These are phyloP conservation scores for Hypoxylon trugodes DNA, from an alignment of 495 filamentous ascomycete genomes.

Conservation along the genomic window DNA sequence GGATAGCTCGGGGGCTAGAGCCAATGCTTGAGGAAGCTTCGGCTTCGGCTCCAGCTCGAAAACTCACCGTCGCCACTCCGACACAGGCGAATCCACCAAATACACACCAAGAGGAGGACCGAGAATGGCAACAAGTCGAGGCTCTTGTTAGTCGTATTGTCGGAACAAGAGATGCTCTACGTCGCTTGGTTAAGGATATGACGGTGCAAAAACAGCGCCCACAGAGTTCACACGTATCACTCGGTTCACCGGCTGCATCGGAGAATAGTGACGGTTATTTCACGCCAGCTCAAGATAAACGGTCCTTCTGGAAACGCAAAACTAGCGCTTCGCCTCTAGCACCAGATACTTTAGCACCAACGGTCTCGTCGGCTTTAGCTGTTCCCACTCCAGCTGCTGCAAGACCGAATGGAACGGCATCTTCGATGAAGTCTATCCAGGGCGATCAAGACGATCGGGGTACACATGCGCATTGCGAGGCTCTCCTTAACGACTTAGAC, in stretches of 20 bases:
- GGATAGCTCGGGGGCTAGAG: slow-evolving; percentile 59
- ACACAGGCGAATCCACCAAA: slow-evolving; percentile 30
- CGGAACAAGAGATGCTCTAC: slow-evolving; percentile 87
- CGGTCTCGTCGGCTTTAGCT: slow-evolving; percentile 64
- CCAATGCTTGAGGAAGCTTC: slow-evolving; percentile 44
- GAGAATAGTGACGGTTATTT: slow-evolving; percentile 60
- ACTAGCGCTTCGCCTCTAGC: slow-evolving; percentile 58
- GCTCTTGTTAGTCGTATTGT: slow-evolving; percentile 80
- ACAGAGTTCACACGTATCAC: slow-evolving; percentile 51
- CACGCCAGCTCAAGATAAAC: slow-evolving; percentile 52
- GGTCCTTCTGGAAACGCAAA: slow-evolving; percentile 93
- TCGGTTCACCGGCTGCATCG: slow-evolving; percentile 46
- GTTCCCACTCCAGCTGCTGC: slow-evolving; percentile 60
- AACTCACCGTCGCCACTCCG: slow-evolving; percentile 32
- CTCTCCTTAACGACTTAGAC: slow-evolving; percentile 83
- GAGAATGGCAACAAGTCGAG: slow-evolving; percentile 87
- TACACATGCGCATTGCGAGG: slow-evolving; percentile 80
- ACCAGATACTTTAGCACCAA: slow-evolving; percentile 55
- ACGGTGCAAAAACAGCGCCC: slow-evolving; percentile 66
- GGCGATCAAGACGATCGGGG: slow-evolving; percentile 60
- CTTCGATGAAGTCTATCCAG: slow-evolving; percentile 35
- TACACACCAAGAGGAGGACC: slow-evolving; percentile 67
- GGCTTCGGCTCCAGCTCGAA: no score
- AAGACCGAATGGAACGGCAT: slow-evolving; percentile 27
- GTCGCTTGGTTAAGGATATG: slow-evolving; percentile 82